phyloP scores from a whole-genome alignment of 2,329 filamentous ascomycete genomes.

The Fusarium torulosum region DNA sequence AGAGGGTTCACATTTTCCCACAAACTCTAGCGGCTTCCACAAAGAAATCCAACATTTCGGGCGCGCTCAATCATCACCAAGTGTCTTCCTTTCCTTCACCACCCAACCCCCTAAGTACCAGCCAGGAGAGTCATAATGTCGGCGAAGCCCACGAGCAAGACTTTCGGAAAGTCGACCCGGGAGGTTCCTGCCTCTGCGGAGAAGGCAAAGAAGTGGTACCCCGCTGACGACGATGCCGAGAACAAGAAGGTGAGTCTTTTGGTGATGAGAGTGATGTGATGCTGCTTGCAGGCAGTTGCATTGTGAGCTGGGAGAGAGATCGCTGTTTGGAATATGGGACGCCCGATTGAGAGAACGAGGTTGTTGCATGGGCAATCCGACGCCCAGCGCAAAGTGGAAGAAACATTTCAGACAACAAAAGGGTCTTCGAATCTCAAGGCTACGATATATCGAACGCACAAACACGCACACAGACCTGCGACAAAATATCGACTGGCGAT shows the following conservation, averaged over 20 bases:
- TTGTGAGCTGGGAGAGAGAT: conserved; percentile 9
- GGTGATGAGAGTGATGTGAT: conserved; percentile 42
- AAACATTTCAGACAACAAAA: conserved; percentile 16
- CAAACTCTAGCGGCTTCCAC: conserved; percentile 59
- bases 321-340: conserved; percentile 23
- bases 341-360: conserved; percentile 19
- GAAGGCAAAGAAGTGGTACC: conserved; percentile 99
- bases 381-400: conserved; percentile 24
- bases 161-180: conserved; percentile 97
- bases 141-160: conserved; percentile 85
- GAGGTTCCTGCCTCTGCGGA: conserved; percentile 86
- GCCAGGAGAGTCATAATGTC: conserved; percentile 73
- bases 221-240: conserved; percentile 89
- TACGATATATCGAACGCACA: conserved; percentile 36
- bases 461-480: conserved; percentile 12
- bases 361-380: conserved; percentile 22
- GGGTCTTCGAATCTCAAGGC: conserved; percentile 31
- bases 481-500: conserved; percentile 37
- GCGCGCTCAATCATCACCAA: conserved; percentile 53
- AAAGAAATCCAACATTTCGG: conserved; percentile 59
- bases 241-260: conserved; percentile 89
- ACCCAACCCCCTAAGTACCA: conserved; percentile 57
- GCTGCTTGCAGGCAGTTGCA: conserved; percentile 29
- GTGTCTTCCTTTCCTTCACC: conserved; percentile 54
- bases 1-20: conserved; percentile 61